A percentile compares a stretch with the other conserved stretches of the same genome.
Evolutionary conservation across 495 filamentous ascomycete species (phyloP).

Genomic region (Tetracladium setigerum): DNA sequence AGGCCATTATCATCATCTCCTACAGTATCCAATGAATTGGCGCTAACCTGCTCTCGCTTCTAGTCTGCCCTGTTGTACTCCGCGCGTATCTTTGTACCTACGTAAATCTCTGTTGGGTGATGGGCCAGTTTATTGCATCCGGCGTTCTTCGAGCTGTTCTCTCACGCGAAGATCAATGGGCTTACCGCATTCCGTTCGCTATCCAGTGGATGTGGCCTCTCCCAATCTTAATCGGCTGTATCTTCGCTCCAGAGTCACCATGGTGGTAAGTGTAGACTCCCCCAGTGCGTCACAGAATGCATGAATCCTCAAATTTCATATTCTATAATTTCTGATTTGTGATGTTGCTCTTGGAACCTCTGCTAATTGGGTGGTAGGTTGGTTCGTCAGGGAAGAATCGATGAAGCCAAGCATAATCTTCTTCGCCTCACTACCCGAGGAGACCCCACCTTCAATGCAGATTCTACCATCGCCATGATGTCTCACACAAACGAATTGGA

Average conservation of each 20-base stretch:
- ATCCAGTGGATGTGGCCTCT: constrained; percentile 72
- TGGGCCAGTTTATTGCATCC: constrained; percentile 58
- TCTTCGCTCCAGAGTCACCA: constrained; percentile 64
- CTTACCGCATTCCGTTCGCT: constrained; percentile 38
- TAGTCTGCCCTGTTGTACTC: constrained; percentile 51
- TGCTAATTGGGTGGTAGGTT: constrained; percentile 35
- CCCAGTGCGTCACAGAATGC: no score
- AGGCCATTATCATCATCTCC: no score
- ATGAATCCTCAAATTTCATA: no score
- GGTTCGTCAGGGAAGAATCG: constrained; percentile 56
- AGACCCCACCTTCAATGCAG: constrained; percentile 46
- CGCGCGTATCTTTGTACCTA: constrained; percentile 62
- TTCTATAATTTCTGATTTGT: no score
- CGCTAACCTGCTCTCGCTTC: no score
- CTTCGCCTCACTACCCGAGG: constrained; percentile 48
- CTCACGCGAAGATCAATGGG: constrained; percentile 46
- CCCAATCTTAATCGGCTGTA: constrained; percentile 53
- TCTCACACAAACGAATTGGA: constrained; percentile 61
- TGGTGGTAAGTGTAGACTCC: constrained; percentile 47
- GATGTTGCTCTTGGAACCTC: no score
- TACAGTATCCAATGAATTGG: no score
- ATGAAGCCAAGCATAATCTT: constrained; percentile 52
- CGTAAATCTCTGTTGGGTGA: constrained; percentile 67
- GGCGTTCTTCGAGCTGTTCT: constrained; percentile 53
- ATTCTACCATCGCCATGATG: constrained; percentile 67